Evolutionary conservation across 352 stramenopile species (phyloP), one percentile per base, ranked within the genome.

Genomic region (Globisporangium alternatum): DNA sequence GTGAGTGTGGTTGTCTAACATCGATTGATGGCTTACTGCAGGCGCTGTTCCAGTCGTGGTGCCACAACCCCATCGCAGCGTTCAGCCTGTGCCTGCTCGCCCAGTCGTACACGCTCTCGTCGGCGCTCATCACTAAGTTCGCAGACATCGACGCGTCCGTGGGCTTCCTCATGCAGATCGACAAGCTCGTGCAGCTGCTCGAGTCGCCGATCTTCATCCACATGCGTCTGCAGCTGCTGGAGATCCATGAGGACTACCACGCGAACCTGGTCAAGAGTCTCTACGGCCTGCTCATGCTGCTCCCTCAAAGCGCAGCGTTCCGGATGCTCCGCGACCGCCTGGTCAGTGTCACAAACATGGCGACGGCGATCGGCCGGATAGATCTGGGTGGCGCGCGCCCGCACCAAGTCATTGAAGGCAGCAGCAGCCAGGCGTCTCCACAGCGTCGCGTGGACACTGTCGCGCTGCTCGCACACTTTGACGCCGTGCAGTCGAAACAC

Each of bases 131-230:
- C 39, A 90, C 93, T 67, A 96, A 98, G 67, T 98, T 99, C 82
- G 97, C 95, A n/a, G 79, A 96, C 43, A 93, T 98, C 70, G 95
- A 99, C 64, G 91, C 98, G 15, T 98, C 93, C n/a, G 95, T 99
- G 25, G 96, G 97, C 5, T 99, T 99, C 71, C 76, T 99, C 7
- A 99, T 99, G 91, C 97, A 99, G 83, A 95, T 99, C 65, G 98
- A 99, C 82, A 99, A 99, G 71, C 87, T 99, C 39, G 97, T 99
- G 35, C 97, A 99, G 73, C 80, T 99, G 13, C 78, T 99, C 48
- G 98, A 99, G 77, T 99, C 96, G 55, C 98, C 98, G 5, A 98
- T 99, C 53, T 99, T 99, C 81, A 92, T 99, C 60, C 85, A 99
- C 60, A 92, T 99, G 75, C 87, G 98, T 25, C 78, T 99, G 28